These are phyloP conservation scores for Plectranthus barbatus DNA, from an alignment of 257 asterid genomes.

Conservation along the genomic window DNA sequence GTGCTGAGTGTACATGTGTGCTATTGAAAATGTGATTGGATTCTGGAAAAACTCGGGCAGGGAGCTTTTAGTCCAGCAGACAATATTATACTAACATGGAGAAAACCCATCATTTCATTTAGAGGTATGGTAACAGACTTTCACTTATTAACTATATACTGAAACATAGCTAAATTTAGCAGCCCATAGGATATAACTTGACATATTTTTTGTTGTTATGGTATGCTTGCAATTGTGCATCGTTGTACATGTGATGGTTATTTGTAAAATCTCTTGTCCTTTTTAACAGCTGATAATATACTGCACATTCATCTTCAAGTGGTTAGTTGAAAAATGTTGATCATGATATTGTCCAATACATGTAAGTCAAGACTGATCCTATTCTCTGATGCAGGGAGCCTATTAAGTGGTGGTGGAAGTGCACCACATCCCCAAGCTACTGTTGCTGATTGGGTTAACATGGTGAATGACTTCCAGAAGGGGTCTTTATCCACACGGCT, in stretches of 20 bases:
- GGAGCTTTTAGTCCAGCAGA: background rate
- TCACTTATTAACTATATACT: background rate
- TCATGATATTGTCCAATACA: background rate
- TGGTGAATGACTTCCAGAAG: conserved; percentile 70
- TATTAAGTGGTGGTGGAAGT: conserved; percentile 89
- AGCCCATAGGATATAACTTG: background rate
- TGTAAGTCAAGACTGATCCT: background rate
- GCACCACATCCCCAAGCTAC: conserved; percentile 67
- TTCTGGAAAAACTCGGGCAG: background rate
- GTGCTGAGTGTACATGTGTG: background rate
- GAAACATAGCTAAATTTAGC: background rate
- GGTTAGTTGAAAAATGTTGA: background rate
- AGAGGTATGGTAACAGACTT: background rate
- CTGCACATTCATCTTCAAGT: background rate
- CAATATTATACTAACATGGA: background rate
- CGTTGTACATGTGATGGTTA: background rate
- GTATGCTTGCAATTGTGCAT: background rate
- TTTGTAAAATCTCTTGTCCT: background rate
- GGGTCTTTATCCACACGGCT: conserved; percentile 74
- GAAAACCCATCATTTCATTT: background rate
- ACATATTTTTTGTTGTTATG: background rate
- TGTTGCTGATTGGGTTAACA: conserved; percentile 66
- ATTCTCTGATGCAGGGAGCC: conserved; percentile 46
- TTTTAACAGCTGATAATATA: background rate
- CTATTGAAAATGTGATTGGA: background rate